Evolutionary conservation across 1,284 basidiomycete species (phyloP), one percentile per base, ranked within the genome.

Genomic region (Cutaneotrichosporon sp.): DNA sequence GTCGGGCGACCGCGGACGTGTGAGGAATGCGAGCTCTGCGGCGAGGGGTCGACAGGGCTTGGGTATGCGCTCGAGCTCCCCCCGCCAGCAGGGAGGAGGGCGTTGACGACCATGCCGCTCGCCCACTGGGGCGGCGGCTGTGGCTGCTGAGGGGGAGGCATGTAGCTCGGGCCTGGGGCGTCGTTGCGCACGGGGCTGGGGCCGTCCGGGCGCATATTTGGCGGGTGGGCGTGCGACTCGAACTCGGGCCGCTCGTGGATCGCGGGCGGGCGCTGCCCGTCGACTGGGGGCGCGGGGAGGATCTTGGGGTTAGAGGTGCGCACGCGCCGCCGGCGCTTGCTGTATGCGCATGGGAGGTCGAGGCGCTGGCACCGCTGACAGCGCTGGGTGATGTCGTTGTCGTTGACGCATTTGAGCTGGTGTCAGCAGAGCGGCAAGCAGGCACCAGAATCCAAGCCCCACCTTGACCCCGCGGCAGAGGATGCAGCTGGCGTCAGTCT

Each of bases 391-490:
- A 50, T 20, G 38, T 58, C 49, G 8, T 50, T 27, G 36, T 51
- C 20, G 38, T 58, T 58, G 47, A 58, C 49, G n/a, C 56, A 58
- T 46, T 56, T 56, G 29, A 47, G 14, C 45, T 56, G 29, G 16
- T 20, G 18, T 18, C 38, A 7, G 47, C 29, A 29, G 29, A 29
- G 29, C 9, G 8, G 20, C 24, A 18, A 25, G 38, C 50, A 33
- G 16, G 16, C 29, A 9, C 22, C 27, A 25, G 16, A 8, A 31
- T 16, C 29, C 9, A 22, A 20, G 20, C 7, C 25, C 3, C n/a
- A 58, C 56, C 56, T 58, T 58, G n/a, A 58, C 27, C 10, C 56
- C 56, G 9, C 56, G 56, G 22, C 56, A 58, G 14, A 58, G 49
- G 22, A 58, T 58, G 20, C 56, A 58, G n/a, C 56, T 58, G 49